Evolutionary conservation across 192 early-diverging fungal species (phyloP).

Genomic region (Coemansia sp.): DNA sequence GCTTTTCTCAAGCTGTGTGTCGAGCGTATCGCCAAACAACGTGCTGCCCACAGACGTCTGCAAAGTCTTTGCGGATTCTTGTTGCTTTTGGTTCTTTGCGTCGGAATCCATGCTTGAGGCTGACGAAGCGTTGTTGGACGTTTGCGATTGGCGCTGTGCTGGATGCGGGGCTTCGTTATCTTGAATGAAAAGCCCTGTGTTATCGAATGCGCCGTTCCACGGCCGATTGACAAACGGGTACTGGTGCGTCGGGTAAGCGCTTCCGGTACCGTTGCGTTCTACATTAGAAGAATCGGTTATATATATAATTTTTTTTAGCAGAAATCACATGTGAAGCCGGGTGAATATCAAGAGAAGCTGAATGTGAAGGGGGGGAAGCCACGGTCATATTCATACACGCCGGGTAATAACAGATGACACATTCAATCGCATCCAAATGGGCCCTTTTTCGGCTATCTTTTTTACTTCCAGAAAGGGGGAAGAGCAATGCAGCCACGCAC

Average conservation of each 20-base stretch:
- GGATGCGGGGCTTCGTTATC: slow-evolving; percentile 7
- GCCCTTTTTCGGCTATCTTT: background rate
- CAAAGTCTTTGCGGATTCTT: background rate
- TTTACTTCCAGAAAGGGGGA: background rate
- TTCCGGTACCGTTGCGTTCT: slow-evolving; percentile 42
- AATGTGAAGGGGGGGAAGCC: background rate
- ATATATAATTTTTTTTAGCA: background rate
- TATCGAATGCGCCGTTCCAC: slow-evolving; percentile 48
- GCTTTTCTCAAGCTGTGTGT: slow-evolving; percentile 81
- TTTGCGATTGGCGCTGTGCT: background rate
- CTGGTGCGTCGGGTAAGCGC: slow-evolving; percentile 43
- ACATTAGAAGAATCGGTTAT: too few relatives aligned
- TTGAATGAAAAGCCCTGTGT: slow-evolving; percentile 33
- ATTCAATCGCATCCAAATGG: background rate
- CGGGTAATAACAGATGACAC: background rate
- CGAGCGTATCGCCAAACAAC: slow-evolving; percentile 6
- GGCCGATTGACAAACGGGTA: slow-evolving; percentile 41
- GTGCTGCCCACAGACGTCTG: background rate
- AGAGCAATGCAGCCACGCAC: slow-evolving; percentile 10
- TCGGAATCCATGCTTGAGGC: background rate
- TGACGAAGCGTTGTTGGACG: background rate
- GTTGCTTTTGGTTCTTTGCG: background rate
- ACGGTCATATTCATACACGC: background rate
- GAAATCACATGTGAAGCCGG: background rate
- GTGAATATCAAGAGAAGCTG: background rate